Evolutionary conservation across 495 filamentous ascomycete species (phyloP).

Genomic region (Geopyxis carbonaria): DNA sequence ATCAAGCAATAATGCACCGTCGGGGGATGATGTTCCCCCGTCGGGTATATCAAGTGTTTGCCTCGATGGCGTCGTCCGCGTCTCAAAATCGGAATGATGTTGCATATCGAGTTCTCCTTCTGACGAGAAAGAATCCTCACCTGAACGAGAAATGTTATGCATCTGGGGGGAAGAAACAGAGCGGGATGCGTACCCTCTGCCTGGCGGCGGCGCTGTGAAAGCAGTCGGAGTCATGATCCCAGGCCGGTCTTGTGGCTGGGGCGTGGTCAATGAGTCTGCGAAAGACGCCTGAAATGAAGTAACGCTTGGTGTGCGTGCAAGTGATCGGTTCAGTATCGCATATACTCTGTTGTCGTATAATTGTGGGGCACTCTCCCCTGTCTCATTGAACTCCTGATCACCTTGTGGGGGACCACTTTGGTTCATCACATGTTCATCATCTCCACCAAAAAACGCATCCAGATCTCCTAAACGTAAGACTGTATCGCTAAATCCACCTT

Average conservation of each 20-base stretch:
- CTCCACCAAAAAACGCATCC: conserved; percentile 81
- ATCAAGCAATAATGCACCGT: too few species aligned
- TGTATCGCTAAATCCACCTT: conserved; percentile 48
- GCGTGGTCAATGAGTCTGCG: conserved; percentile 36
- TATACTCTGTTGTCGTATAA: conserved; percentile 88
- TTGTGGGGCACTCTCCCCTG: conserved; percentile 60
- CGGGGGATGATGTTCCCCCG: too few species aligned
- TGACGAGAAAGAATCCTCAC: too few species aligned
- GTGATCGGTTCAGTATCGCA: conserved; percentile 55
- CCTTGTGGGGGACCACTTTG: conserved; percentile 10
- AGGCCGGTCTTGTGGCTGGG: conserved; percentile 8
- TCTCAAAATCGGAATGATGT: too few species aligned
- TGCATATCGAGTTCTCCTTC: too few species aligned
- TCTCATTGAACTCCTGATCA: conserved; percentile 38
- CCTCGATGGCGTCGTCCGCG: too few species aligned
- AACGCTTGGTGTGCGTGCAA: conserved; percentile 50
- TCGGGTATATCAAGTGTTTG: too few species aligned
- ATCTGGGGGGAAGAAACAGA: too few species aligned
- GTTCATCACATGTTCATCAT: conserved; percentile 30
- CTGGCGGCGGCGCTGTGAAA: conserved; percentile 27
- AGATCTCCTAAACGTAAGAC: conserved; percentile 80
- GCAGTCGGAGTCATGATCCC: conserved; percentile 27
- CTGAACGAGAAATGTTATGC: too few species aligned
- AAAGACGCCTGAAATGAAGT: conserved; percentile 82
- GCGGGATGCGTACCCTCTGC: too few species aligned